A percentile compares a stretch with the other conserved stretches of the same genome.
Evolutionary conservation across 2,329 filamentous ascomycete genomes (phyloP).

Genomic region (Alternaria triticina): DNA sequence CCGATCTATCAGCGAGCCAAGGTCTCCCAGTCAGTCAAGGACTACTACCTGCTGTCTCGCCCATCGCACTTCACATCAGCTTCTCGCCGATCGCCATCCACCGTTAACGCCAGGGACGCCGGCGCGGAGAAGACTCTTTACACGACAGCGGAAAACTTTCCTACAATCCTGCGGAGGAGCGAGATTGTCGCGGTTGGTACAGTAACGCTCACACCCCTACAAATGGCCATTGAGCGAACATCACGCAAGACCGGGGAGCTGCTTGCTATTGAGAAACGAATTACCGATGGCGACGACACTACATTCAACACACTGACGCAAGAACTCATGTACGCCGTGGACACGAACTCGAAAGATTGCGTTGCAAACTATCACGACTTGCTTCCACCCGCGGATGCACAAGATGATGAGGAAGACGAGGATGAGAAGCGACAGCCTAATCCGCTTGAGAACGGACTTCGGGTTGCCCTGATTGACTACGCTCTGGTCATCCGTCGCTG

Average conservation of each 20-base stretch:
- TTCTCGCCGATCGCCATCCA: slow-evolving; percentile 71
- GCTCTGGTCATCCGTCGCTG: slow-evolving; percentile 86
- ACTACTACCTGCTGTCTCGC: slow-evolving; percentile 80
- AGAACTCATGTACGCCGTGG: slow-evolving; percentile 77
- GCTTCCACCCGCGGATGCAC: slow-evolving; percentile 60
- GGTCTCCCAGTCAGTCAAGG: slow-evolving; percentile 81
- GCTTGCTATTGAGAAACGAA: slow-evolving; percentile 73
- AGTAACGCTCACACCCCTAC: slow-evolving; percentile 72
- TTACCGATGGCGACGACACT: slow-evolving; percentile 74
- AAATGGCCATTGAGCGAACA: slow-evolving; percentile 90
- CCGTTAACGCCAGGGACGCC: slow-evolving; percentile 72
- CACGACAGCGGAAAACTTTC: slow-evolving; percentile 83
- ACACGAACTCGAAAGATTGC: slow-evolving; percentile 74
- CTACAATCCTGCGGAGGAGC: slow-evolving; percentile 85
- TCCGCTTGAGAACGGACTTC: slow-evolving; percentile 76
- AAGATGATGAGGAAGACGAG: slow-evolving; percentile 46
- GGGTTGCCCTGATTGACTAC: slow-evolving; percentile 86
- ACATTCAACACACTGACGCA: slow-evolving; percentile 74
- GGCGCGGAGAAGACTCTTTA: slow-evolving; percentile 85
- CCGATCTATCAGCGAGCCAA: slow-evolving; percentile 88
- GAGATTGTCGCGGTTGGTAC: slow-evolving; percentile 77
- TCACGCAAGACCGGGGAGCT: slow-evolving; percentile 91
- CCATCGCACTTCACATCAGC: slow-evolving; percentile 82
- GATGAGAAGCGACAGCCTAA: slow-evolving; percentile 55
- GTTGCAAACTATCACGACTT: slow-evolving; percentile 79